phyloP scores from a whole-genome alignment of 1,139 yeast species.

The Kodamaea sp. region DNA sequence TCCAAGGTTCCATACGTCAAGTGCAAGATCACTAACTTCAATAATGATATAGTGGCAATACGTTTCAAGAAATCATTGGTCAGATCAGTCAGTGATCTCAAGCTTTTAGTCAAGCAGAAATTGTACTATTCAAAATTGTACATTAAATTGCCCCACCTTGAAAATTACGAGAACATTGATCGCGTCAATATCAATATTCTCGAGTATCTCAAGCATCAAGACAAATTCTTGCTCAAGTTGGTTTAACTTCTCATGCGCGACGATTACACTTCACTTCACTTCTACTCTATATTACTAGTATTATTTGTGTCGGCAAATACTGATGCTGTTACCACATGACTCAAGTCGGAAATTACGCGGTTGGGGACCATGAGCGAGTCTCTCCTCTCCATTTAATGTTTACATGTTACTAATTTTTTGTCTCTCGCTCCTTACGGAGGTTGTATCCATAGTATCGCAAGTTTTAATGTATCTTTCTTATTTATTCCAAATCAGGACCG shows the following conservation, averaged over 20 bases:
- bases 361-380: no score
- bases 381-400: no score
- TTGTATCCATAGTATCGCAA: no score
- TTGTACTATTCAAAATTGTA: slow-evolving; percentile 29
- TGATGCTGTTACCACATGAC: no score
- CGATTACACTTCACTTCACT: neutral
- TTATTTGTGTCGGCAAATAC: neutral
- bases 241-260: slow-evolving; percentile 5
- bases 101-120: slow-evolving; percentile 27
- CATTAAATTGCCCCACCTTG: slow-evolving; percentile 28
- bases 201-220: slow-evolving; percentile 24
- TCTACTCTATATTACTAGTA: neutral
- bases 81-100: slow-evolving; percentile 28
- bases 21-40: slow-evolving; percentile 32
- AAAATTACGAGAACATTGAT: slow-evolving; percentile 29
- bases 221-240: slow-evolving; percentile 23
- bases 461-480: no score
- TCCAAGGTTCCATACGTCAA: slow-evolving; percentile 16
- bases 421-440: no score
- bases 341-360: no score
- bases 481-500: no score
- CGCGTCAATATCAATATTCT: slow-evolving; percentile 23
- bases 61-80: slow-evolving; percentile 29
- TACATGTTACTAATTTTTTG: no score
- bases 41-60: slow-evolving; percentile 31